These are phyloP conservation scores for Cercospora nicotianae DNA, from an alignment of 2,329 filamentous ascomycete genomes.

Conservation along the genomic window DNA sequence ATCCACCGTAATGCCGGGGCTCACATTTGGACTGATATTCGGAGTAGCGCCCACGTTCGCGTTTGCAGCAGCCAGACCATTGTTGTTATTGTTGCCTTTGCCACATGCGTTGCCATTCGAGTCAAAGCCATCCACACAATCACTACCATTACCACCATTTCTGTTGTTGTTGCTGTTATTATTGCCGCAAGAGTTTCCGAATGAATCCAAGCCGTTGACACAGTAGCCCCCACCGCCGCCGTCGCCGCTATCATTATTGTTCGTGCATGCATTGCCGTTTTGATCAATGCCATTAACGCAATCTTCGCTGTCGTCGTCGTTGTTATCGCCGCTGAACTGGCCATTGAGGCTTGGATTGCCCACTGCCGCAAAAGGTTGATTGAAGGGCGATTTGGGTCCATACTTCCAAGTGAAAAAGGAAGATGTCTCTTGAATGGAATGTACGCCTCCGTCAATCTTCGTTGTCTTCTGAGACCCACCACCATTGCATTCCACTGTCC, in stretches of 20 bases:
- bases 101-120: no score
- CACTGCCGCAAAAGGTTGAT: not conserved
- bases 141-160: no score
- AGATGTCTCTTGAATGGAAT: not conserved
- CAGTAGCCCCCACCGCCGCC: not conserved
- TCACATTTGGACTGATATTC: not conserved
- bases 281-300: not conserved
- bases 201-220: not conserved
- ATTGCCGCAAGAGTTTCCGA: not conserved
- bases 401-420: slow-evolving; percentile 1
- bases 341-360: not conserved
- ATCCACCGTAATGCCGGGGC: not conserved
- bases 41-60: not conserved
- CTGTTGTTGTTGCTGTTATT: not conserved
- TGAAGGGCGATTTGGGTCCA: not conserved
- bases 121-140: no score
- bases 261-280: not conserved
- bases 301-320: not conserved
- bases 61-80: not conserved
- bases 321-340: not conserved
- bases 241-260: not conserved
- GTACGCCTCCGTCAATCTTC: not conserved
- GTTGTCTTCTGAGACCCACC: no score
- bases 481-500: not conserved
- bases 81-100: no score